Percentiles rank a stretch among this genome's conserved stretches.
phyloP scores from a whole-genome alignment of 2,329 filamentous ascomycete genomes.

The Macrophomina tecta region DNA sequence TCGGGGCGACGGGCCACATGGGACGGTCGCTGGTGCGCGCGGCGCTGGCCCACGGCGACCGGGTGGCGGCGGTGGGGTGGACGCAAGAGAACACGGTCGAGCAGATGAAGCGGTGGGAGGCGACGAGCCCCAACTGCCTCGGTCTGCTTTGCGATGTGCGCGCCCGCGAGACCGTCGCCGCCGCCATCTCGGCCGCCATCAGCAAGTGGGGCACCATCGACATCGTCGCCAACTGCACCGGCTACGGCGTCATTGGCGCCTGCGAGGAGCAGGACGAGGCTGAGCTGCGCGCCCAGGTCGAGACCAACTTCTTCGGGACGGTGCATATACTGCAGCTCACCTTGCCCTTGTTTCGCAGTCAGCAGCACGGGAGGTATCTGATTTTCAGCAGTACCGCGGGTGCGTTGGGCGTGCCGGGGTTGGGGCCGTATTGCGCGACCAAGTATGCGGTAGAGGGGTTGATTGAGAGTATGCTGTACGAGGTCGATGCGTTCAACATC shows the following conservation, averaged over 20 bases:
- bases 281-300: slow-evolving; percentile 93
- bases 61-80: slow-evolving; percentile 84
- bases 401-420: slow-evolving; percentile 87
- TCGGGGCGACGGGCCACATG: slow-evolving; percentile 97
- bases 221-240: slow-evolving; percentile 65
- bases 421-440: slow-evolving; percentile 94
- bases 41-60: slow-evolving; percentile 79
- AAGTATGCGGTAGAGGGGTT: slow-evolving; percentile 97
- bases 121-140: slow-evolving; percentile 68
- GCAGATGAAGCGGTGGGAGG: slow-evolving; percentile 69
- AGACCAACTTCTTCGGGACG: slow-evolving; percentile 96
- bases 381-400: slow-evolving; percentile 95
- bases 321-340: slow-evolving; percentile 90
- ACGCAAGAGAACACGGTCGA: slow-evolving; percentile 76
- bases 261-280: slow-evolving; percentile 97
- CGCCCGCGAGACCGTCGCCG: slow-evolving; percentile 75
- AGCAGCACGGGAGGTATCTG: slow-evolving; percentile 77
- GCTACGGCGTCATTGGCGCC: slow-evolving; percentile 89
- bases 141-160: slow-evolving; percentile 90
- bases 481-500: slow-evolving; percentile 89
- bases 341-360: slow-evolving; percentile 83
- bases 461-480: slow-evolving; percentile 96
- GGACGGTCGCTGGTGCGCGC: slow-evolving; percentile 86
- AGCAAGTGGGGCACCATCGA: slow-evolving; percentile 68
- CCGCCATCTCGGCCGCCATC: slow-evolving; percentile 73